Evolutionary conservation across 140 eudicot species (phyloP).

Genomic region (Flaveria floridana): DNA sequence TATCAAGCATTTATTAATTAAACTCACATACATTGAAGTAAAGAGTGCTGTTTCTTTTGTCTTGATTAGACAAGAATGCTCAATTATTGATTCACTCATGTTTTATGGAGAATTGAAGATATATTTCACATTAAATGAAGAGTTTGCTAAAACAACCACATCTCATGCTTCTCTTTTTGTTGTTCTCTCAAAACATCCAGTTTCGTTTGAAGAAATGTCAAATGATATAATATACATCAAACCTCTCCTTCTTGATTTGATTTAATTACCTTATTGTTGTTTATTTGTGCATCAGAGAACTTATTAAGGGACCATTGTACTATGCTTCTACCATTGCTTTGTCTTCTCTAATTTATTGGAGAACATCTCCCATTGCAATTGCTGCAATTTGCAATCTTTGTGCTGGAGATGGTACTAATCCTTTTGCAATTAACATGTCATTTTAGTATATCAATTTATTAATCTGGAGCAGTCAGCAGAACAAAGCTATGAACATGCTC

Average conservation of each 20-base stretch:
- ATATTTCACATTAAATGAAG: neutral
- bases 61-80: neutral
- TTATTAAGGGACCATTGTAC: constrained; percentile 85
- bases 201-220: neutral
- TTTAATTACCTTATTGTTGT: neutral
- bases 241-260: neutral
- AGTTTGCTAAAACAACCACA: neutral
- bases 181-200: no score
- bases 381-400: constrained; percentile 80
- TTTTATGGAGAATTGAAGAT: neutral
- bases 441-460: constrained; percentile 1
- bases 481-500: constrained; percentile 11
- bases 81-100: neutral
- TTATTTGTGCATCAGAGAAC: constrained; percentile 61
- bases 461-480: neutral
- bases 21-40: constrained; percentile 7
- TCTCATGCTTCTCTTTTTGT: neutral
- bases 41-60: neutral
- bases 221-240: neutral
- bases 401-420: constrained; percentile 82
- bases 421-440: constrained; percentile 11
- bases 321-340: constrained; percentile 76
- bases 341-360: constrained; percentile 73
- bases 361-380: constrained; percentile 77
- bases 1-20: neutral